A percentile compares a stretch with the other conserved stretches of the same genome.
phyloP scores from a whole-genome alignment of 192 early-diverging fungal genomes.

The Mycoemilia scoparia region DNA sequence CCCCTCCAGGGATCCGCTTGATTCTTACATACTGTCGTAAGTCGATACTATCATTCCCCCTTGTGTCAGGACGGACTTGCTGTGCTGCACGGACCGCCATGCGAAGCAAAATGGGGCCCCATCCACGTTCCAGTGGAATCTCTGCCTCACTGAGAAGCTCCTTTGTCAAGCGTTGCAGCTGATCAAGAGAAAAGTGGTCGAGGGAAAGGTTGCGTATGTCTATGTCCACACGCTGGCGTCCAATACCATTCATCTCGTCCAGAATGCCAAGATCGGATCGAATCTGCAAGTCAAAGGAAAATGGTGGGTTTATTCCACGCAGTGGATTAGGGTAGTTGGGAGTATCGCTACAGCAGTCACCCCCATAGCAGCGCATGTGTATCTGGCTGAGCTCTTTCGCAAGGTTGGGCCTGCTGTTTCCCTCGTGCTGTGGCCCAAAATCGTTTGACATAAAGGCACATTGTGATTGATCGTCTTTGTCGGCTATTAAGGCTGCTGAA shows the following conservation, averaged over 20 bases:
- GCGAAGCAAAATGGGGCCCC: constrained; percentile 14
- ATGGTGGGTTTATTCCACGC: no score
- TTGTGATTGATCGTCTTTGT: constrained; percentile 23
- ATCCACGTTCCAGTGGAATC: constrained; percentile 22
- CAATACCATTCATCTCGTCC: constrained; percentile 11
- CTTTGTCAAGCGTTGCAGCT: constrained; percentile 45
- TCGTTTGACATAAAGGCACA: constrained; percentile 20
- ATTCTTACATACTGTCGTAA: constrained; percentile 82
- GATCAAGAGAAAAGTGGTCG: constrained; percentile 29
- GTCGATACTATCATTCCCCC: constrained; percentile 69
- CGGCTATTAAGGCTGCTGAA: constrained; percentile 24
- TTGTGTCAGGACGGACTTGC: constrained; percentile 34
- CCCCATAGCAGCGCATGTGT: no score
- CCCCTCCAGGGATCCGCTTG: constrained; percentile 84
- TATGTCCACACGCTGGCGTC: constrained; percentile 9
- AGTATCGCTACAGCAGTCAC: no score
- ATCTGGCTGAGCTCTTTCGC: no score
- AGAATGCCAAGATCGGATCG: constrained; percentile 15
- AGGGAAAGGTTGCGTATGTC: constrained; percentile 9
- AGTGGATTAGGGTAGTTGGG: no score
- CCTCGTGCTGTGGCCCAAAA: no score
- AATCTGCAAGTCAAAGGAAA: no score
- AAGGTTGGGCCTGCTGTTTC: no score
- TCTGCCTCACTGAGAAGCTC: constrained; percentile 52
- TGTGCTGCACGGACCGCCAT: constrained; percentile 13